Evolutionary conservation across 306 rosid genomes (phyloP).

Genomic region (Boehmeria nivea): DNA sequence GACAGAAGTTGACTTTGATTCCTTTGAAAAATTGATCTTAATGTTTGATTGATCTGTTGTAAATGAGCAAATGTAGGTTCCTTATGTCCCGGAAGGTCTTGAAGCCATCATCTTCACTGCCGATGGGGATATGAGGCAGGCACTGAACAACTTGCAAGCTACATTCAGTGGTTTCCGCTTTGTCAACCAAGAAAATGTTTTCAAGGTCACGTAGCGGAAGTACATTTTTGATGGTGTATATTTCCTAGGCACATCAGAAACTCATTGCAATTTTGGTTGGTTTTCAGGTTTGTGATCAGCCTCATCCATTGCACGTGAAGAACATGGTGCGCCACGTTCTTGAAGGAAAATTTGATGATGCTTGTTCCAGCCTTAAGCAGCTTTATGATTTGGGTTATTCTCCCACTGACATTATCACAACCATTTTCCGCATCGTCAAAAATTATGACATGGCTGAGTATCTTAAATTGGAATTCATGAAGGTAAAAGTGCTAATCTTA

Average conservation of each 20-base stretch:
- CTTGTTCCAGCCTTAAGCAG: constrained; percentile 80
- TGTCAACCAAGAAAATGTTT: constrained; percentile 92
- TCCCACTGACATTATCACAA: constrained; percentile 91
- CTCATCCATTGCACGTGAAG: constrained; percentile 97
- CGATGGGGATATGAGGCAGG: constrained; percentile 99
- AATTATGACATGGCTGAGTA: constrained; percentile 92
- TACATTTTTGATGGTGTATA: background rate
- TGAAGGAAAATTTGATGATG: constrained; percentile 84
- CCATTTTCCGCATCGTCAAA: constrained; percentile 86
- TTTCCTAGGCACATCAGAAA: background rate
- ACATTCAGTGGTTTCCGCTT: constrained; percentile 91
- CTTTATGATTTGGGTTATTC: constrained; percentile 90
- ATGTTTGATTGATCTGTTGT: constrained; percentile 8
- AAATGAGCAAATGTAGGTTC: constrained; percentile 52
- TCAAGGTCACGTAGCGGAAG: constrained; percentile 49
- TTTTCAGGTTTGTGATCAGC: constrained; percentile 92
- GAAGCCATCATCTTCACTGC: constrained; percentile 99
- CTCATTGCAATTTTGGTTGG: constrained; percentile 11
- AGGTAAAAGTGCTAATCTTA: too few relatives aligned
- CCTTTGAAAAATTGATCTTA: constrained; percentile 1
- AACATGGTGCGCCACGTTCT: constrained; percentile 75
- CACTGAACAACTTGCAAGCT: constrained; percentile 96
- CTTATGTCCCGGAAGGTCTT: constrained; percentile 95
- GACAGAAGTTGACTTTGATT: constrained; percentile 11
- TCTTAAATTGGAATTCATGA: constrained; percentile 91